Percentiles rank a stretch among this genome's conserved stretches.
Conservation (phyloP, 2,329 filamentous ascomycete species). For the Venturia aucupariae region DNA sequence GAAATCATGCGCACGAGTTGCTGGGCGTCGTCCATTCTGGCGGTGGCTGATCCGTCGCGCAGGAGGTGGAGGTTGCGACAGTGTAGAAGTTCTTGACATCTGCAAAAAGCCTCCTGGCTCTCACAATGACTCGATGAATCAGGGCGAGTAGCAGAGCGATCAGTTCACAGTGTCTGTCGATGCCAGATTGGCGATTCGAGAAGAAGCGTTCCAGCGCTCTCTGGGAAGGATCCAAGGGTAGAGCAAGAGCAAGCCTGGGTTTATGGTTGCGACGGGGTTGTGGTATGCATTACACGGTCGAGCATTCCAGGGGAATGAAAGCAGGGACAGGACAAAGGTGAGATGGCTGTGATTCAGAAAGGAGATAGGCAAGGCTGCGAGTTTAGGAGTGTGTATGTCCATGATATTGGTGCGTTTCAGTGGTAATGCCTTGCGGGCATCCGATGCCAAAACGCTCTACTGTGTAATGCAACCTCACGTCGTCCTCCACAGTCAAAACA, state of each 20-base stretch:
- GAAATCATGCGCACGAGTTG: conserved; percentile 74
- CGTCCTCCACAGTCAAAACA: too few relatives aligned
- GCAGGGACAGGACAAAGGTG: neutral
- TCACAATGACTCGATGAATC: neutral
- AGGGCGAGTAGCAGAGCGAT: neutral
- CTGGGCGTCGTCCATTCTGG: conserved; percentile 10
- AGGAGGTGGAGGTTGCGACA: neutral
- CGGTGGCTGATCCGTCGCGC: neutral
- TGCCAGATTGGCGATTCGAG: neutral
- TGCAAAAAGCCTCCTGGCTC: neutral
- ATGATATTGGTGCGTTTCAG: neutral
- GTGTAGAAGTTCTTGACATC: neutral
- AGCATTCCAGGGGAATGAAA: neutral
- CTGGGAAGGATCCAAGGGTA: neutral
- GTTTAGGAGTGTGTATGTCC: neutral
- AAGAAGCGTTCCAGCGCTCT: neutral
- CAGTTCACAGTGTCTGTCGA: neutral
- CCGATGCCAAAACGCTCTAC: neutral
- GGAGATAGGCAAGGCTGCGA: neutral
- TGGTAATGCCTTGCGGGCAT: neutral
- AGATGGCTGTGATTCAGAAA: neutral
- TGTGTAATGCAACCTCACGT: too few relatives aligned
- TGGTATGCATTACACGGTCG: neutral
- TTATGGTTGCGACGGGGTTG: neutral
- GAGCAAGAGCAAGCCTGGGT: neutral